Base-by-base conservation (phyloP, 192 early-diverging fungal species). In the Gamsiella multidivaricata region DNA sequence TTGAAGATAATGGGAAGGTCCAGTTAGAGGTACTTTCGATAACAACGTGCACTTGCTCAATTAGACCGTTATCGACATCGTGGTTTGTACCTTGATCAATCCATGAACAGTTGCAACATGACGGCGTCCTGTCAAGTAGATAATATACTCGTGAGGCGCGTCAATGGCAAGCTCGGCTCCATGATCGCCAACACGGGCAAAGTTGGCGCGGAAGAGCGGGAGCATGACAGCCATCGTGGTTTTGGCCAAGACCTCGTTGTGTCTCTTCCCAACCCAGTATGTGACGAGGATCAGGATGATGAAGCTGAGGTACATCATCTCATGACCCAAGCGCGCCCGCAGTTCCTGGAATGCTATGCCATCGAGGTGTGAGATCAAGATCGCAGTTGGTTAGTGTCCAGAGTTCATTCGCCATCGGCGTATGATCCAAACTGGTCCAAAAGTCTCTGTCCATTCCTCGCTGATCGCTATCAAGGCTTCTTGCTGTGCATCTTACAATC, bases 151-250 rank as follows among this genome's bases (percentile, higher is more conserved):
- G 18, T 78, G 65, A 25, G 74, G 74, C 6, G 74, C 65, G 22
- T 78, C 74, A 32, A 78, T 78, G 15, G 74, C 74, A 8, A 78
- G 54, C 25, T 78, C 74, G 7, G 74, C 74, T 10, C 74, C 74
- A 32, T 78, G 68, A 39, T 78, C 74, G 11, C 74, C 74, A 12
- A 78, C 74, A 37, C 74, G 65, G 5, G 74, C 52, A 68, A 78
- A 78, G 52, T 78, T 78, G 46, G 65, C 52, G 41, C 74, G 74
- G 61, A 78, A 69, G 28, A 69, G 65, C 15, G 74, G 74, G 14
- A 78, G 53, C 74, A 78, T 78, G 17, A 78, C 74, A 10, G 74
- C 74, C 74, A 78, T 78, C 5, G 74, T 78, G n/a, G 74, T 66
- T 54, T 78, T 78, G 23, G 74, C 74, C 14, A 78, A 61, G 1